Conservation (phyloP, 495 filamentous ascomycete genomes). For the Penicillium canescens region DNA sequence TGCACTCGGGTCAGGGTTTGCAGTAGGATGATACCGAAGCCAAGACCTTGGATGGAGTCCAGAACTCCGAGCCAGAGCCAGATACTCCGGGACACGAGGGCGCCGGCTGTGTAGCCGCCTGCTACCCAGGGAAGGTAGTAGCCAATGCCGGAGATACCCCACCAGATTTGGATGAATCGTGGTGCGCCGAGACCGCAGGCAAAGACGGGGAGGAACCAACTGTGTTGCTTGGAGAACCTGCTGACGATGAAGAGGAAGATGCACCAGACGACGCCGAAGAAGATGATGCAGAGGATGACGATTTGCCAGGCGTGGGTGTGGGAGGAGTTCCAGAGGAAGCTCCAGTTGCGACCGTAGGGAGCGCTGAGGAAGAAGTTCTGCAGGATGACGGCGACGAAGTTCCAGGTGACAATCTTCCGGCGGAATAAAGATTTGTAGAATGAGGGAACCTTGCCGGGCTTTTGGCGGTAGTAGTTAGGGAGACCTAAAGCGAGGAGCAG, state of each 20-base stretch:
- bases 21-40: conserved; percentile 51
- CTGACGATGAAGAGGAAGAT: conserved; percentile 40
- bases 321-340: conserved; percentile 45
- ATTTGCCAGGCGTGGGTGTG: conserved; percentile 46
- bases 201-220: conserved; percentile 52
- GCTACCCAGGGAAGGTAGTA: conserved; percentile 47
- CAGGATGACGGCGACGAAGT: conserved; percentile 47
- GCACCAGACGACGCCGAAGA: conserved; percentile 49
- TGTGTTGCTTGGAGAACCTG: conserved; percentile 43
- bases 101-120: conserved; percentile 37
- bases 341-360: conserved; percentile 52
- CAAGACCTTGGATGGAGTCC: conserved; percentile 50
- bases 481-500: conserved; percentile 42
- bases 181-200: conserved; percentile 51
- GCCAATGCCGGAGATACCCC: conserved; percentile 49
- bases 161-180: conserved; percentile 53
- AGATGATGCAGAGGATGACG: conserved; percentile 40
- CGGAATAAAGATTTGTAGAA: conserved; percentile 49
- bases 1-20: conserved; percentile 50
- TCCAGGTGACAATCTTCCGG: conserved; percentile 49
- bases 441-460: conserved; percentile 64
- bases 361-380: conserved; percentile 53
- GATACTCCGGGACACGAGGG: conserved; percentile 45
- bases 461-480: conserved; percentile 55
- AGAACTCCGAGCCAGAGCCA: conserved; percentile 54